Evolutionary conservation across 1,139 yeast species (phyloP), one percentile per base, ranked within the genome.

Genomic region (Zhuliangozyma blackwelliae): DNA sequence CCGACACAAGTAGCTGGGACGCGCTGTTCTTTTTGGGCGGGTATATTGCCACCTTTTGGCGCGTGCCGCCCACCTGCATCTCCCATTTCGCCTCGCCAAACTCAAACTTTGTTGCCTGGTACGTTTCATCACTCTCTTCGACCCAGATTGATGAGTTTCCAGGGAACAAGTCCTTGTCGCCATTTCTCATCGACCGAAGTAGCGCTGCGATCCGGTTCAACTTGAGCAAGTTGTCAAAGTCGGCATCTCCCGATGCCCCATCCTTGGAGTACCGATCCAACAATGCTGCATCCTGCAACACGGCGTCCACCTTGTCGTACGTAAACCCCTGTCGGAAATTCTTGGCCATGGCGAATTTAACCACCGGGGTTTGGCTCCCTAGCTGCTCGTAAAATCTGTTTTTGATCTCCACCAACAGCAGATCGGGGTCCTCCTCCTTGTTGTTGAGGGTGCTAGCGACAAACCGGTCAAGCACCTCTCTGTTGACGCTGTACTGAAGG

Each of bases 1-100:
- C 95, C 0, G 92, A 75, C 3, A 90, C 97, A 25, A 90, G 59
- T 3, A 22, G 10, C 23, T 22, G 23, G 9, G 23, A 22, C 23
- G 23, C 23, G 23, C 23, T 22, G 23, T 22, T 6, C 5, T 9
- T 7, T 9, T 22, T 22, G 23, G 23, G 23, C 23, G 23, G 23
- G 23, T 22, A 22, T 22, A 22, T 22, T 9, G 10, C 23, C 23
- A 22, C 23, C 23, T 22, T 22, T 3, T 7, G 7, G 23, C 23
- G 23, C 5, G 23, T 22, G 5, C 23, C 23, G 3, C 5, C 5
- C 3, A 22, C 5, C 23, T 9, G 23, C 23, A 22, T 22, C 23
- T 22, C 23, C 7, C 7, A 22, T 9, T 22, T 5, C 9, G 5
- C 23, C 10, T 22, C 9, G 23, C 9, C 7, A 9, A 22, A 22